Percentiles rank a stretch among this genome's conserved stretches.
Evolutionary conservation across 2,329 filamentous ascomycete genomes (phyloP).

Genomic region (Knufia fluminis): DNA sequence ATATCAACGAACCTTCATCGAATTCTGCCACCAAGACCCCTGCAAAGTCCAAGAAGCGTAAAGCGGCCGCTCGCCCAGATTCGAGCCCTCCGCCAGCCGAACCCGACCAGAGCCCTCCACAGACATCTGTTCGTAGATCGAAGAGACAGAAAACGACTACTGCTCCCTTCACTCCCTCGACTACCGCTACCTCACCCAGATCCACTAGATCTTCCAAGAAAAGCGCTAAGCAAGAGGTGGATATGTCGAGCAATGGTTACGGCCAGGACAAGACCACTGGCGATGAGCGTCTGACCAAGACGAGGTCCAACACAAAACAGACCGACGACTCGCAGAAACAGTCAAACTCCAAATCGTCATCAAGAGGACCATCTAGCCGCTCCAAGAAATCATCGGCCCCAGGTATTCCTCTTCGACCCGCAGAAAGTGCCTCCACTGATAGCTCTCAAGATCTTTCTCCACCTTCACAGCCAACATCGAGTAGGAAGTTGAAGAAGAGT

Average conservation of each 20-base stretch:
- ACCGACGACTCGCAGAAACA: constrained; percentile 52
- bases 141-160: constrained; percentile 58
- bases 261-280: constrained; percentile 12
- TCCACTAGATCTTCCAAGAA: constrained; percentile 13
- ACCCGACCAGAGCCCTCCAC: constrained; percentile 22
- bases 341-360: constrained; percentile 49
- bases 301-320: constrained; percentile 54
- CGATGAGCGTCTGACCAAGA: constrained; percentile 18
- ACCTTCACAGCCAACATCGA: constrained; percentile 12
- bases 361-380: constrained; percentile 59
- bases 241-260: constrained; percentile 26
- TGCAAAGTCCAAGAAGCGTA: constrained; percentile 59
- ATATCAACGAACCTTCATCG: constrained; percentile 35
- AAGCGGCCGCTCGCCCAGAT: constrained; percentile 50
- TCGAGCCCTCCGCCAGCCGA: constrained; percentile 35
- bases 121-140: constrained; percentile 46
- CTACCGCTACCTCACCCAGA: constrained; percentile 30
- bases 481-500: constrained; percentile 46
- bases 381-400: constrained; percentile 55
- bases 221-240: constrained; percentile 22
- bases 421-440: constrained; percentile 5
- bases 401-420: constrained; percentile 32
- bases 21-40: constrained; percentile 31
- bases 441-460: constrained; percentile 1
- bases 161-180: constrained; percentile 29